These are phyloP conservation scores for Paecilomyces sp. DNA, from an alignment of 2,329 filamentous ascomycete genomes.

Conservation along the genomic window DNA sequence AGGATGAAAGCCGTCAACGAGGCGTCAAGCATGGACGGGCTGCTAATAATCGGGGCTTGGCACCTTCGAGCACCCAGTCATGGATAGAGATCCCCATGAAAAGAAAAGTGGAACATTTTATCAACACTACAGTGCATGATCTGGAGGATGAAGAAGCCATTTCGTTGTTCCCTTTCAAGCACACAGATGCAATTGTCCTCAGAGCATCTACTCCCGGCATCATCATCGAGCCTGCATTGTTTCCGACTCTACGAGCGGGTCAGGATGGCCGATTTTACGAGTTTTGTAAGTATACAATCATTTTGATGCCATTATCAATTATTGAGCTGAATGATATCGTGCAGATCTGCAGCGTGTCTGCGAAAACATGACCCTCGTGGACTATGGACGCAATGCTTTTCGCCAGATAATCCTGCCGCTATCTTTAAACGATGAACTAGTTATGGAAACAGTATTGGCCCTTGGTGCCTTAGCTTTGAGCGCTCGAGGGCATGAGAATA, in stretches of 20 bases:
- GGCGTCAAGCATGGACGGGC: slow-evolving; percentile 8
- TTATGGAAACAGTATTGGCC: slow-evolving; percentile 9
- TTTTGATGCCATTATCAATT: neutral
- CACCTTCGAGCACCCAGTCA: neutral
- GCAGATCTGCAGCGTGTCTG: slow-evolving; percentile 3
- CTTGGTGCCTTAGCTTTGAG: slow-evolving; percentile 5
- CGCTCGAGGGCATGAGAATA: neutral
- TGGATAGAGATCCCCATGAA: neutral
- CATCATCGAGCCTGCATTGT: slow-evolving; percentile 2
- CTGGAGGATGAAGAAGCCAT: slow-evolving; percentile 2
- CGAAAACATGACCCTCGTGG: slow-evolving; percentile 7
- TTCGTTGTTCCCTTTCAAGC: neutral
- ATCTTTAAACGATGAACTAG: slow-evolving; percentile 2
- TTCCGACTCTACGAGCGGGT: neutral
- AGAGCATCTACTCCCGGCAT: neutral
- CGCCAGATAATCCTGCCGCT: slow-evolving; percentile 8
- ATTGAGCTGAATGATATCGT: neutral
- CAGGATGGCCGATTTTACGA: slow-evolving; percentile 5
- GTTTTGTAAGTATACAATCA: neutral
- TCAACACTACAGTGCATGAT: slow-evolving; percentile 7
- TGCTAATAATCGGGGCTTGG: slow-evolving; percentile 2
- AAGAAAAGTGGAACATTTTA: slow-evolving; percentile 3
- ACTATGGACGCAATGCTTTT: slow-evolving; percentile 6
- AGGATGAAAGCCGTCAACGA: slow-evolving; percentile 8
- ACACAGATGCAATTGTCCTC: no score